Evolutionary conservation across 305 asterid species (phyloP), one percentile per base, ranked within the genome.

Genomic region (Striga hermonthica): DNA sequence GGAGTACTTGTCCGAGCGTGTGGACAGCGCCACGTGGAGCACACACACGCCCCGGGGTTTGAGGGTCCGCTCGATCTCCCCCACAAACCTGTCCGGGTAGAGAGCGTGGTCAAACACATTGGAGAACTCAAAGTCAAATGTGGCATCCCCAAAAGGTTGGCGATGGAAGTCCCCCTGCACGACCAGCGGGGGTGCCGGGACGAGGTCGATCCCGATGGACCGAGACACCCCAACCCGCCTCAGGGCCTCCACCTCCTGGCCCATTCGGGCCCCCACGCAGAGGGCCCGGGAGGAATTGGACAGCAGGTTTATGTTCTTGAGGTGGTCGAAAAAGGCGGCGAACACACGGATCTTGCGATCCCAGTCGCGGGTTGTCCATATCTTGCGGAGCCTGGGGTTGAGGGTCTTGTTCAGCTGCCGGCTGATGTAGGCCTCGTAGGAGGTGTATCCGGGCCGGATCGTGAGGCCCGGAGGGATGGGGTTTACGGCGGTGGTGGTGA

Each of bases 51-150:
- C 96, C 2, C 82, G 85, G 4, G 65, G 65, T 79, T 67, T 82
- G 47, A 90, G 28, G 44, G 96, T 90, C 81, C 97, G 86, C 72
- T 90, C 85, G 78, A 90, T 90, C 90, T 90, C 96, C 10, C 74
- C 83, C 11, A 79, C 97, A 7, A 86, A 90, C n/a, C 75, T 82
- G 31, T 78, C 71, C 67, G 95, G 96, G 35, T 77, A 84, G 35
- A 89, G 72, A 10, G 96, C 92, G 64, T 89, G 96, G 58, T 89
- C 96, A 47, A 89, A 89, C 43, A 86, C 96, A 49, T 89, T 89
- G 1, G 95, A 89, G 76, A 89, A 89, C 52, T 89, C 95, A 8
- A 89, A 82, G 64, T 84, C 96, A 66, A 89, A 89, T 4, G 67
- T 70, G 48, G 54, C 83, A 50, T 82, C 84, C 9, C 64, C 76